These are phyloP conservation scores for Dryas octopetala DNA, from an alignment of 306 rosid genomes.

Conservation along the genomic window DNA sequence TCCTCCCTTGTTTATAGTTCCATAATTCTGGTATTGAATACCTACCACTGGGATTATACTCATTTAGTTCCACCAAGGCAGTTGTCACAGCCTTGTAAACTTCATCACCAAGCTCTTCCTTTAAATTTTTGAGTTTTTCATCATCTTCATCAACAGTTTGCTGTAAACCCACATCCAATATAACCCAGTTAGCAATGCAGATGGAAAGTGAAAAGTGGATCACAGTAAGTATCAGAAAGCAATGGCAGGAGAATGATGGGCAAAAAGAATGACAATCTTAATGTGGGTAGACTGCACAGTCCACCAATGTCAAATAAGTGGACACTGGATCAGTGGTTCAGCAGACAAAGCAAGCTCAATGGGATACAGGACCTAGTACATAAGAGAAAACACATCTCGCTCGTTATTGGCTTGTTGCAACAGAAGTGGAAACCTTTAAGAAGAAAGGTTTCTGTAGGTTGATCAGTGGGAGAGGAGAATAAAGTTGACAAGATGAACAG, in stretches of 20 bases:
- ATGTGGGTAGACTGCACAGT: neutral
- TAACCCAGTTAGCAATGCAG: neutral
- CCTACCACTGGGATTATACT: conserved; percentile 58
- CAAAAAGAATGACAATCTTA: neutral
- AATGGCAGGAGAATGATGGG: neutral
- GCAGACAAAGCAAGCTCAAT: too few relatives aligned
- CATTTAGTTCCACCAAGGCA: conserved; percentile 60
- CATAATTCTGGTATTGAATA: conserved; percentile 42
- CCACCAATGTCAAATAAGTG: neutral
- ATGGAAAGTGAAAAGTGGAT: too few relatives aligned
- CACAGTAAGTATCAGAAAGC: too few relatives aligned
- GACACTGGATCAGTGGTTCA: too few relatives aligned
- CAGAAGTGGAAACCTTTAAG: neutral
- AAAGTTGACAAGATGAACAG: neutral
- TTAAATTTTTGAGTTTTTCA: conserved; percentile 43
- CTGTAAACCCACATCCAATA: conserved; percentile 27
- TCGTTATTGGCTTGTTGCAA: too few relatives aligned
- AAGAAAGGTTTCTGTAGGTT: neutral
- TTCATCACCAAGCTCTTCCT: conserved; percentile 47
- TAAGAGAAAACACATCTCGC: too few relatives aligned
- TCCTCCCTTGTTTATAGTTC: conserved; percentile 52
- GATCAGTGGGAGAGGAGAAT: too few relatives aligned
- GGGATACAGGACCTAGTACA: too few relatives aligned
- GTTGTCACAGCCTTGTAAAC: conserved; percentile 39
- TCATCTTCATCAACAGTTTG: conserved; percentile 46